Percentiles rank a stretch among this genome's conserved stretches.
Evolutionary conservation across 1,284 basidiomycete genomes (phyloP).

Genomic region (Waitea zeae): DNA sequence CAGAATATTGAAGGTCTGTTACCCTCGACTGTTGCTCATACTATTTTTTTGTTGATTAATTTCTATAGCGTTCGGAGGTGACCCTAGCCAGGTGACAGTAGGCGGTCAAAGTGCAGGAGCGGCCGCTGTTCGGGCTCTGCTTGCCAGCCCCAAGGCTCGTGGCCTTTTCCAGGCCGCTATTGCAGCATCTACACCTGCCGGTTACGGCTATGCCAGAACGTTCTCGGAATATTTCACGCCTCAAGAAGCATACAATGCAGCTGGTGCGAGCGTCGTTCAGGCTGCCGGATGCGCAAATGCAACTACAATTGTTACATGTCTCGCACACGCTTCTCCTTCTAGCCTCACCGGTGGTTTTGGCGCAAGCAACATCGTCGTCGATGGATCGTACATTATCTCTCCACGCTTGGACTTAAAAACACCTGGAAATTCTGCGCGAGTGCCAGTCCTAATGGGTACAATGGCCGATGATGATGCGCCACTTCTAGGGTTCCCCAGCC

Average conservation of each 20-base stretch:
- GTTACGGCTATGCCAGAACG: conserved; percentile 22
- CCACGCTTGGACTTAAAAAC: too few relatives aligned
- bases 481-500: too few relatives aligned
- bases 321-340: too few relatives aligned
- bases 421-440: conserved; percentile 19
- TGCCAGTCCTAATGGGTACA: conserved; percentile 28
- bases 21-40: too few relatives aligned
- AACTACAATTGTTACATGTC: conserved; percentile 4
- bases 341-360: too few relatives aligned
- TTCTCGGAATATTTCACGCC: conserved; percentile 21
- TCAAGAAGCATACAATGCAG: conserved; percentile 13
- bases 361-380: too few relatives aligned
- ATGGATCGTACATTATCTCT: too few relatives aligned
- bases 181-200: conserved; percentile 28
- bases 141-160: conserved; percentile 22
- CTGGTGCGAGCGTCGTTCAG: conserved; percentile 17
- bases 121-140: conserved; percentile 20
- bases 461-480: conserved; percentile 21
- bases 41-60: too few relatives aligned
- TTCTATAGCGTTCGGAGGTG: conserved; percentile 22
- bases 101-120: conserved; percentile 23
- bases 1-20: too few relatives aligned
- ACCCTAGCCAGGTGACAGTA: conserved; percentile 19
- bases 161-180: conserved; percentile 28
- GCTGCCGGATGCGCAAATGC: conserved; percentile 15